Base-by-base conservation (phyloP, 2,329 filamentous ascomycete species). In the Penicillium psychrosexuale region DNA sequence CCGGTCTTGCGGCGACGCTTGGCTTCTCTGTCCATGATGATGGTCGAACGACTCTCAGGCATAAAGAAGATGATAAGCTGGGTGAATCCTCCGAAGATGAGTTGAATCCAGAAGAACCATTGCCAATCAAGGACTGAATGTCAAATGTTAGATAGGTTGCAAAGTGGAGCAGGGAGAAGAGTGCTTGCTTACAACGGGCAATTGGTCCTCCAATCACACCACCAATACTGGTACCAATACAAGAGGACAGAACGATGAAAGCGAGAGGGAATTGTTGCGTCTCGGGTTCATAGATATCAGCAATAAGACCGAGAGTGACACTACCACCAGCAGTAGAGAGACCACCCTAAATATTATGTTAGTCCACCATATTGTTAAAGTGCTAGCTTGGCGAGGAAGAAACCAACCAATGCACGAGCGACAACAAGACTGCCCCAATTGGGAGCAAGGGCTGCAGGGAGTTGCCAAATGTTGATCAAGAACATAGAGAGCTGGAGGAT, bases 391-490 rank as follows among this genome's bases (percentile, higher is more conserved):
- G 1, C 13, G 12, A 7, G 2, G 12, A 24, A 33, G 4, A 17
- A 24, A 55, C 54, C 36, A 15, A 63, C 81, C 0, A 89, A 78
- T 12, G 81, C 80, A 56, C 86, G 81, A 17, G 83, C 84, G 13
- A 84, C 83, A 57, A 90, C 73, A 56, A 90, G 74, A 5, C 83
- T 80, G 4, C 77, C 83, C 58, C 88, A 90, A 64, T 90, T 90
- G 3, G 84, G 84, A 0, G 87, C 87, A 47, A 90, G 73, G 1
- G 81, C 87, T 24, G 87, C 84, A 5, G 84, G 85, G 0, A 90
- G 70, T 61, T 89, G 85, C 80, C 83, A 92, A 51, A 91, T 72
- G 66, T 91, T 91, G 68, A 91, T 87, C 13, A 92, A 75, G 59
- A 87, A 79, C 57, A 91, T 76, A 13, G 84, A 88, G 36, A 82